Percentiles rank a stretch among this genome's conserved stretches.
Conservation (phyloP, 176 grass and related monocot genomes). For the Stipa capillata region DNA sequence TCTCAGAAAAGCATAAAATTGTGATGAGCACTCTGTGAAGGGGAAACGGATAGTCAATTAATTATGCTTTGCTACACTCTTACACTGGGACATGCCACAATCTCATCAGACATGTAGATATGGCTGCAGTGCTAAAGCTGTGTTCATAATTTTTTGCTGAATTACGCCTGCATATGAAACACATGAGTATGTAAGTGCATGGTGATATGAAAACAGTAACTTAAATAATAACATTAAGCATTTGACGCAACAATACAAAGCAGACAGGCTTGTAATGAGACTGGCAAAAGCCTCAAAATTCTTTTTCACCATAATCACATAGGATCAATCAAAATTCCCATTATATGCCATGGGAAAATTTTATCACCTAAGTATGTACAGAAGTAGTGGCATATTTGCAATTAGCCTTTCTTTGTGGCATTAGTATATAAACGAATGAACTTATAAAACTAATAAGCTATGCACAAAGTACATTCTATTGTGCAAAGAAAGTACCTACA, state of each 20-base stretch:
- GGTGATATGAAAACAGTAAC: background rate
- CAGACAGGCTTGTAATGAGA: background rate
- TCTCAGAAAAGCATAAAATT: background rate
- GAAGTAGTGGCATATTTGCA: background rate
- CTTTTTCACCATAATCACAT: background rate
- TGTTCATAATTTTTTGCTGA: background rate
- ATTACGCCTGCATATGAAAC: background rate
- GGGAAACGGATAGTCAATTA: background rate
- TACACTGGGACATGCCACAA: background rate
- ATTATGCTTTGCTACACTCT: background rate
- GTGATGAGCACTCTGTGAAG: background rate
- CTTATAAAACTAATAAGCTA: too few relatives aligned
- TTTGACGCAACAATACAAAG: background rate
- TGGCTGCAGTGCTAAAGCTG: background rate
- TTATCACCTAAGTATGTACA: background rate
- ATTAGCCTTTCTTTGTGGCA: background rate
- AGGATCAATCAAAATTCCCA: background rate
- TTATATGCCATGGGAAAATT: background rate
- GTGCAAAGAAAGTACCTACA: background rate
- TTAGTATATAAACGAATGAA: background rate
- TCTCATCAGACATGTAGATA: background rate
- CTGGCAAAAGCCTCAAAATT: background rate
- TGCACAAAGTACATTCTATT: background rate
- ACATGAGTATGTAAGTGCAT: background rate
- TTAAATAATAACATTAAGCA: background rate